Evolutionary conservation across 805 yeast genomes (phyloP), one percentile per base, ranked within the genome.

Genomic region (Lipomyces sp.): DNA sequence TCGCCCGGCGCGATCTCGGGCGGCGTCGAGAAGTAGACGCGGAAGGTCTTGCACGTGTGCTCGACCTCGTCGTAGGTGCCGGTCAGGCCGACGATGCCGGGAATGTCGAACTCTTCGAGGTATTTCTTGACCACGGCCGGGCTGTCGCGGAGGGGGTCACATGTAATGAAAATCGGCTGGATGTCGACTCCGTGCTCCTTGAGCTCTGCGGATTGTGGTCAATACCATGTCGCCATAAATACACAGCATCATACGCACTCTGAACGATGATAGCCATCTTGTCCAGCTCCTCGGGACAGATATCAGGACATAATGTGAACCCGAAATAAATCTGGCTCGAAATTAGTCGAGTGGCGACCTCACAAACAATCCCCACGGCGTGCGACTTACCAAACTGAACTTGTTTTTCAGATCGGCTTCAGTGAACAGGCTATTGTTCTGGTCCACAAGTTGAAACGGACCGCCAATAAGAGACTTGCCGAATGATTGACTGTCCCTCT

Each of bases 21-120:
- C 2, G 98, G 98, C 1, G 98, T 93, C n/a, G 96, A 87, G 69
- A 93, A 93, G 69, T 93, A 93, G 13, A 93, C 98, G 60, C 98
- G 77, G 70, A 82, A 93, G 60, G 82, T 81, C 69, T 89, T 93
- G 73, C 98, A 93, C 47, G 83, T 78, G 56, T 78, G 76, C 69
- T 89, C 91, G 53, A 93, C 81, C 53, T 83, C 83, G 29, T 88
- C 93, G 66, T 87, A 91, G 14, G 85, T 74, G 37, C 98, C 98
- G 0, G 98, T 93, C 55, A 93, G 77, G 0, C 98, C 98, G 50
- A 88, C 74, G 45, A 93, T 86, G 38, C 80, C 81, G 1, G 90
- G 87, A 34, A 53, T 43, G 65, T 93, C 96, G 79, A 93, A 93
- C 64, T 93, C 98, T 22, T 74, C 70, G 65, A 93, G 74, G 68